A percentile compares a stretch with the other conserved stretches of the same genome.
phyloP scores from a whole-genome alignment of 1,284 basidiomycete genomes.

The Cystobasidium slooffiae region DNA sequence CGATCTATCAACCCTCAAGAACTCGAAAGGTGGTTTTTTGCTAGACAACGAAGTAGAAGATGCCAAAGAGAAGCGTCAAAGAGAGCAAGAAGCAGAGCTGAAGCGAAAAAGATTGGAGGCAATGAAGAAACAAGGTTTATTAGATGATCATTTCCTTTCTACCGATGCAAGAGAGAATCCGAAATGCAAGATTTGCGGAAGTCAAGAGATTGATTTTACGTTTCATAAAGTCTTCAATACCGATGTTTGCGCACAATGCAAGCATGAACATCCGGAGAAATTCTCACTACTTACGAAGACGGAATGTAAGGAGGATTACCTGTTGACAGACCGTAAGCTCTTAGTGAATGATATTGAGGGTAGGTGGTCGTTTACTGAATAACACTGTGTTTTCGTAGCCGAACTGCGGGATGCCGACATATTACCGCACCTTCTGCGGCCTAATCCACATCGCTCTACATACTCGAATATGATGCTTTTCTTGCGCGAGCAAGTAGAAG shows the following conservation, averaged over 20 bases:
- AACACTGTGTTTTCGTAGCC: conserved; percentile 63
- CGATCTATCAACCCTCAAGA: conserved; percentile 80
- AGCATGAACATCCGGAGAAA: conserved; percentile 83
- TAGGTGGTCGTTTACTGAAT: not conserved
- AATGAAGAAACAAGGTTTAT: conserved; percentile 46
- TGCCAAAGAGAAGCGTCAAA: conserved; percentile 49
- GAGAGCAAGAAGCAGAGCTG: conserved; percentile 50
- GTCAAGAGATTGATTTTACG: conserved; percentile 80
- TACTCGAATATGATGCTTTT: conserved; percentile 99
- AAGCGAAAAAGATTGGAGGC: conserved; percentile 52
- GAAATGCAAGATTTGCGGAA: conserved; percentile 78
- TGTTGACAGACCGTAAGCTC: conserved; percentile 62
- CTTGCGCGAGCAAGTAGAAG: conserved; percentile 89
- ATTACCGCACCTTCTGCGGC: conserved; percentile 90
- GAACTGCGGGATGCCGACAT: conserved; percentile 90
- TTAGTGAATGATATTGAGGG: not conserved
- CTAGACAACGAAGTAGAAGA: conserved; percentile 70
- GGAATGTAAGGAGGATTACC: conserved; percentile 82
- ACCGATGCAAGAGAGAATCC: conserved; percentile 70
- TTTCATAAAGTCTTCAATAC: conserved; percentile 80
- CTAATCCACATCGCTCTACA: conserved; percentile 95
- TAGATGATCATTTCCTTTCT: conserved; percentile 44
- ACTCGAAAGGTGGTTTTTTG: conserved; percentile 90
- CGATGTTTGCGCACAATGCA: conserved; percentile 84
- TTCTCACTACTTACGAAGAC: conserved; percentile 97